Evolutionary conservation across 331 rosid species (phyloP), one percentile per base, ranked within the genome.

Genomic region (Rosa hybrid): DNA sequence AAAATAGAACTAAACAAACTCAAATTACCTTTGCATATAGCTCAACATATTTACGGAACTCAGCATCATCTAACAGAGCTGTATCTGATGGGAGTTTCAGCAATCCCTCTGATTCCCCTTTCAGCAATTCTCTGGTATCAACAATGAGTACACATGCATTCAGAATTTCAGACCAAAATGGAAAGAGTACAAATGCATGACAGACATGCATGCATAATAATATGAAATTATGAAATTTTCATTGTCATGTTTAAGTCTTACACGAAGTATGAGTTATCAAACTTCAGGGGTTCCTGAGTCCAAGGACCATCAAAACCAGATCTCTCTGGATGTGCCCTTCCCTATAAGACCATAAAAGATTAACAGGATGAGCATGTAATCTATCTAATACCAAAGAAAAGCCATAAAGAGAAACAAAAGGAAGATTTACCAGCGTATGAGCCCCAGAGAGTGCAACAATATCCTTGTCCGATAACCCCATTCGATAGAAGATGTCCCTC

Each of bases 361-460:
- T 44, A 39, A 64, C 75, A 67, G 57, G 74, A 72, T 80, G 64
- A 74, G 80, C 65, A 74, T 13, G 44, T 30, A 1, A 65, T 72
- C 38, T 44, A 59, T 79, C 21, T 44, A 60, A 62, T 62, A 77
- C 44, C 44, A 34, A 34, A 34, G 27, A 75, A 76, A 56, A 54
- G 23, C 64, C 71, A 68, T 60, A 64, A 16, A 68, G 62, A 51
- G 75, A 81, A 80, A 80, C 5, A 62, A 42, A 64, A 76, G 79
- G 82, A 67, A 27, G 56, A 77, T 48, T 39, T 82, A 92, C 98
- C 97, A 94, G 93, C 0, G 39, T 34, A 34, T 34, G 39, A 34
- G 97, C 96, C 54, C 98, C 98, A 39, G 97, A 94, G 53, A 94
- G 79, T 53, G 96, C 97, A 81, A 92, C 98, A 81, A 94, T 91